Evolutionary conservation across 2,329 filamentous ascomycete species (phyloP).

Genomic region (Penicillium sp.): DNA sequence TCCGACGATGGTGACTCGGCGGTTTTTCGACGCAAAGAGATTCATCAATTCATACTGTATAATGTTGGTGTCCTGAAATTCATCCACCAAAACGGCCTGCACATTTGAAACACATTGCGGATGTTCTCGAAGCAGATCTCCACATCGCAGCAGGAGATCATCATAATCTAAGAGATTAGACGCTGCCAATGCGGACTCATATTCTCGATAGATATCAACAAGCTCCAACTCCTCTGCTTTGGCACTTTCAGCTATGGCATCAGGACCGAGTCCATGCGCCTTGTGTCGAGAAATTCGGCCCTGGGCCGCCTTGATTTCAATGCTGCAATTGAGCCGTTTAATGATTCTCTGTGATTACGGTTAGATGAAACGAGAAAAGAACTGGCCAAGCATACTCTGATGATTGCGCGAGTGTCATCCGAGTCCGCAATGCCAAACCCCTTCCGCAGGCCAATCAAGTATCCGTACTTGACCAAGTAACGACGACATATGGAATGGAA

Average conservation of each 20-base stretch:
- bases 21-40: conserved; percentile 70
- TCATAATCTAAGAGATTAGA: conserved; percentile 93
- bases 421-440: conserved; percentile 91
- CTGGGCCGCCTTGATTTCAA: conserved; percentile 70
- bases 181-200: conserved; percentile 70
- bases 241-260: conserved; percentile 41
- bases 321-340: conserved; percentile 65
- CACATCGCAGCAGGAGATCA: conserved; percentile 80
- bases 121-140: conserved; percentile 69
- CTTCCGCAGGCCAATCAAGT: conserved; percentile 74
- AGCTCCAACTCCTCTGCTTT: conserved; percentile 62
- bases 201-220: conserved; percentile 67
- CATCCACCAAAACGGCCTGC: conserved; percentile 87
- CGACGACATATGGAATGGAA: conserved; percentile 90
- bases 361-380: conserved; percentile 11
- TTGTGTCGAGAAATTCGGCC: conserved; percentile 70
- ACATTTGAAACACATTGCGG: conserved; percentile 85
- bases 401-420: conserved; percentile 72
- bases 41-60: conserved; percentile 95
- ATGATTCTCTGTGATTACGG: conserved; percentile 60
- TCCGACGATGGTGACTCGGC: conserved; percentile 88
- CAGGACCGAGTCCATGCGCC: conserved; percentile 53
- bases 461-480: conserved; percentile 80
- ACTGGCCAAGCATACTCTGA: conserved; percentile 50
- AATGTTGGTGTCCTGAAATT: conserved; percentile 96